phyloP scores from a whole-genome alignment of 805 yeast species.

The Kazachstania kunashirensis region DNA sequence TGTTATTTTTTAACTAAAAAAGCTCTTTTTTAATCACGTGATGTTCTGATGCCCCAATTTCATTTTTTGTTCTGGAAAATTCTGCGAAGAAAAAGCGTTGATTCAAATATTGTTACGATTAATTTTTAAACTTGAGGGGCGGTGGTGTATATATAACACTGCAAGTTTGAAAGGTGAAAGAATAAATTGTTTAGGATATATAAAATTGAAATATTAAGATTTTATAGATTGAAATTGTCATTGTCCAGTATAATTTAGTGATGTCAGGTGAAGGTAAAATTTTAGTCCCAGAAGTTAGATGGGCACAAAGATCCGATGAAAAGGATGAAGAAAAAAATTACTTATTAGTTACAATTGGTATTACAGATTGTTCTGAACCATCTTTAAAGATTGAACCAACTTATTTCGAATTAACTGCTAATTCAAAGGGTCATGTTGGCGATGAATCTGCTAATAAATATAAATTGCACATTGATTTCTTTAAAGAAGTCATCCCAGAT shows the following conservation, averaged over 20 bases:
- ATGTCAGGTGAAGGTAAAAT: slow-evolving; percentile 7
- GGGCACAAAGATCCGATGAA: slow-evolving; percentile 96
- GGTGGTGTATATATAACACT: background rate
- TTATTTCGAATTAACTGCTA: slow-evolving; percentile 38
- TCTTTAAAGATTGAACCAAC: slow-evolving; percentile 52
- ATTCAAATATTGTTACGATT: no score
- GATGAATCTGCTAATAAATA: slow-evolving; percentile 38
- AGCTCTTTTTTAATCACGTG: background rate
- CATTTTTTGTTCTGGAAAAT: background rate
- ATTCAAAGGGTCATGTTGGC: slow-evolving; percentile 37
- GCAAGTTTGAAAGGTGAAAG: no score
- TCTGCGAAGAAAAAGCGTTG: no score
- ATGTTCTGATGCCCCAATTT: no score
- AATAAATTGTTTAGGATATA: background rate
- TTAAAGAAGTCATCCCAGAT: slow-evolving; percentile 59
- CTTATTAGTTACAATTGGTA: slow-evolving; percentile 61
- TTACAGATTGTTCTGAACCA: slow-evolving; percentile 58
- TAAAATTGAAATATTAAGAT: background rate
- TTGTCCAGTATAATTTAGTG: background rate
- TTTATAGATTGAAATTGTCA: no score
- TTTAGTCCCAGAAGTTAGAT: slow-evolving; percentile 49
- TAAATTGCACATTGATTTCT: slow-evolving; percentile 64
- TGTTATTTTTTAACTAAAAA: slow-evolving; percentile 3
- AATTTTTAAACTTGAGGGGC: background rate
- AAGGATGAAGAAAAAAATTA: slow-evolving; percentile 64